These are phyloP conservation scores for Erodium chrysanthum DNA, from an alignment of 441 rosid species.

Conservation along the genomic window DNA sequence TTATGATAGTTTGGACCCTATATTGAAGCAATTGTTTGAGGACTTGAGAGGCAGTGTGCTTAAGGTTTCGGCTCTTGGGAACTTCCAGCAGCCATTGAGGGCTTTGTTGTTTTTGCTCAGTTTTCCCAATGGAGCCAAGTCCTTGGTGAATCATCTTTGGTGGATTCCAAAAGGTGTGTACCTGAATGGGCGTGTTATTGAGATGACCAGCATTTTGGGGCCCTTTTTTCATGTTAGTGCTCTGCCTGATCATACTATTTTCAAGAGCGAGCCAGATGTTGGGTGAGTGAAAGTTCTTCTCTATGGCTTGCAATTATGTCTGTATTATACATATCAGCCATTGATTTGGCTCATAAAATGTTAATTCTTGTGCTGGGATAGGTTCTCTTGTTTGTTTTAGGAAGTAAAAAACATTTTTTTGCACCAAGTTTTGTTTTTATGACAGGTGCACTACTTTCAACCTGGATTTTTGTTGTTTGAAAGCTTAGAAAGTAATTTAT, in stretches of 20 bases:
- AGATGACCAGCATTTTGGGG: conserved; percentile 92
- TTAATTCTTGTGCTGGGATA: background rate
- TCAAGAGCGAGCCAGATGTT: conserved; percentile 92
- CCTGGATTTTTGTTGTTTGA: no score
- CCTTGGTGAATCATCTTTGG: conserved; percentile 82
- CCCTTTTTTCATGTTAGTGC: conserved; percentile 96
- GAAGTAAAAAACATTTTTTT: no score
- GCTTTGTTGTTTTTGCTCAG: conserved; percentile 64
- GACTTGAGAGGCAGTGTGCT: conserved; percentile 80
- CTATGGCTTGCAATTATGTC: conserved; percentile 6
- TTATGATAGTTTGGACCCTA: conserved; percentile 66
- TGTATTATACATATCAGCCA: background rate
- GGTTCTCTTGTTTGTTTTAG: no score
- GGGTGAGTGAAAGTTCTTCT: conserved; percentile 47
- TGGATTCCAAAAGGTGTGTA: conserved; percentile 91
- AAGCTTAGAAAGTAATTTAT: no score
- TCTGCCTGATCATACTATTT: conserved; percentile 61
- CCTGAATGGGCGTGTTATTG: conserved; percentile 83
- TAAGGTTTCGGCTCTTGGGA: conserved; percentile 69
- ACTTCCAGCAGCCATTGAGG: conserved; percentile 82
- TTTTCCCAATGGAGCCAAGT: conserved; percentile 65
- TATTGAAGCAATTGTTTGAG: conserved; percentile 72
- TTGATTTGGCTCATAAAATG: background rate
- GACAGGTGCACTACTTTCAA: no score
- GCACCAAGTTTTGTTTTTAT: no score